Evolutionary conservation across 345 rosid genomes (phyloP).

Genomic region (Aurinia saxatilis): DNA sequence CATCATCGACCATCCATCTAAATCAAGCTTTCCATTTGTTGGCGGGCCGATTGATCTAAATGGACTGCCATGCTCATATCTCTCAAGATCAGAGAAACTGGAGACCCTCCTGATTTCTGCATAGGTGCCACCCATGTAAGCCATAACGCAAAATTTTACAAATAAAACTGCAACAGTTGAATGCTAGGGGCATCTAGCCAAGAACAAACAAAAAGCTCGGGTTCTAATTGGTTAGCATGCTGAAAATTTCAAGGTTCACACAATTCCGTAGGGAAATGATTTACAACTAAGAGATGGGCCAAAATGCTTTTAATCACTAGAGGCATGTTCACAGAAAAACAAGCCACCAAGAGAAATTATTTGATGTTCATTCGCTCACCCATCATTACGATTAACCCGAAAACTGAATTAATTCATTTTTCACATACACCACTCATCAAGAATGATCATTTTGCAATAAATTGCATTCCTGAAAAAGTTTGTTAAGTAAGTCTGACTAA

Average conservation of each 20-base stretch:
- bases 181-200: not conserved
- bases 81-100: conserved; percentile 60
- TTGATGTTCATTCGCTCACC: not conserved
- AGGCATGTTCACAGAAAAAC: not conserved
- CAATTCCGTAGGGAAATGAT: not conserved
- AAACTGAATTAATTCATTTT: not conserved
- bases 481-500: not conserved
- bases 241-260: not conserved
- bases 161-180: not conserved
- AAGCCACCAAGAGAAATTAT: not conserved
- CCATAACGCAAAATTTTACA: not conserved
- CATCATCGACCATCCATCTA: conserved; percentile 74
- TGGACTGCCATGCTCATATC: conserved; percentile 83
- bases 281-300: not conserved
- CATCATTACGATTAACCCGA: not conserved
- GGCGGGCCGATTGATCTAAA: conserved; percentile 65
- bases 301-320: not conserved
- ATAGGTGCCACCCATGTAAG: conserved; percentile 7
- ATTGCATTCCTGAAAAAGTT: not conserved
- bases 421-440: not conserved
- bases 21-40: conserved; percentile 64
- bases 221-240: not conserved
- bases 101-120: conserved; percentile 77
- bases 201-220: not conserved
- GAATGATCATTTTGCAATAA: not conserved